Conservation (phyloP, 139 green algal species). For the Tetradesmus lagerheimii region DNA sequence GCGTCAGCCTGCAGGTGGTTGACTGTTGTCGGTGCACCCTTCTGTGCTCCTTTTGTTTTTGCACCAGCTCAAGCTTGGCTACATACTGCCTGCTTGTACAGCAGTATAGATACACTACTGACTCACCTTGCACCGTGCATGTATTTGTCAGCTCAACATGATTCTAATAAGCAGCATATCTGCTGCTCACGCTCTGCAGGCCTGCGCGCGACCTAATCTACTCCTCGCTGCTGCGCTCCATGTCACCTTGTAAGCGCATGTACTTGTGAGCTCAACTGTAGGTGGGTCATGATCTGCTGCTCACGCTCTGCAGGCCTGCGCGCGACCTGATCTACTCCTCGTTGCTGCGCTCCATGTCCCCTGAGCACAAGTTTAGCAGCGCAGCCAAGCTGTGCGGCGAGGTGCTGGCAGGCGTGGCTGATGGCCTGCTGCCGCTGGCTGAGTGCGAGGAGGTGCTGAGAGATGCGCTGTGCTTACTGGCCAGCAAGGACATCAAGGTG, state of each 20-base stretch:
- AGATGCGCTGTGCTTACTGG: slow-evolving; percentile 83
- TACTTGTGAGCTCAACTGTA: too few relatives aligned
- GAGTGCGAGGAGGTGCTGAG: slow-evolving; percentile 78
- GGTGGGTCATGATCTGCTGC: too few relatives aligned
- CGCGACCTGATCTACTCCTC: slow-evolving; percentile 67
- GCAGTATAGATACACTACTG: neutral
- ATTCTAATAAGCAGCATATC: too few relatives aligned
- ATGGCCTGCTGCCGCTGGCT: slow-evolving; percentile 78
- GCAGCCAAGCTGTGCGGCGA: slow-evolving; percentile 72
- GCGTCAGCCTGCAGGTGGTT: too few relatives aligned
- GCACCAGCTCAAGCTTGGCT: neutral
- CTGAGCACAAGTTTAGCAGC: slow-evolving; percentile 87
- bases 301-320: slow-evolving; percentile 53
- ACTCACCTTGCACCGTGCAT: neutral
- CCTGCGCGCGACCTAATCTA: too few relatives aligned
- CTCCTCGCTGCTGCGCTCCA: too few relatives aligned
- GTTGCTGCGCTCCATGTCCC: slow-evolving; percentile 83
- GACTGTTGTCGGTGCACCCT: too few relatives aligned
- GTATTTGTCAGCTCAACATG: too few relatives aligned
- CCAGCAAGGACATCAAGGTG: slow-evolving; percentile 82
- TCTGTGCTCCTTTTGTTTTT: too few relatives aligned
- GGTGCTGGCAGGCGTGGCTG: slow-evolving; percentile 65
- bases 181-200: too few relatives aligned
- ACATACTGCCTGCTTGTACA: neutral
- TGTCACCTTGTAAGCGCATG: too few relatives aligned